These are phyloP conservation scores for Xerocomellus dryophilus DNA, from an alignment of 768 basidiomycete species.

Conservation along the genomic window DNA sequence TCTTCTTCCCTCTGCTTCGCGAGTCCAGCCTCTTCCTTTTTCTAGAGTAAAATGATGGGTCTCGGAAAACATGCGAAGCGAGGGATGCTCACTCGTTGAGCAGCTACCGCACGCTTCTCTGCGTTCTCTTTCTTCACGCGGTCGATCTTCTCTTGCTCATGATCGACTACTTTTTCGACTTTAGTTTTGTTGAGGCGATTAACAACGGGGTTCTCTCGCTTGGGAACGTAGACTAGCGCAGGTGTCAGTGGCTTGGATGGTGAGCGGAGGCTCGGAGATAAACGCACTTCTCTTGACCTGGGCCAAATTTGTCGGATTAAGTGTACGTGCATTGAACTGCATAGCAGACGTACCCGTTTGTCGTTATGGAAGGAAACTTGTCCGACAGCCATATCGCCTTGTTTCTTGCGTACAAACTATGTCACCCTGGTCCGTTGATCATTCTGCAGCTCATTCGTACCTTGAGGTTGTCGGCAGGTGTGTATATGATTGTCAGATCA, in stretches of 20 bases:
- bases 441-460: slow-evolving; percentile 37
- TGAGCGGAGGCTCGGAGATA: neutral
- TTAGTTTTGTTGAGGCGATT: slow-evolving; percentile 96
- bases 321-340: neutral
- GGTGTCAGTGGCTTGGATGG: neutral
- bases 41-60: slow-evolving; percentile 40
- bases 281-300: slow-evolving; percentile 76
- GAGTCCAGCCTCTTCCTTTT: slow-evolving; percentile 74
- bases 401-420: slow-evolving; percentile 59
- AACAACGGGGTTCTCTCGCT: slow-evolving; percentile 84
- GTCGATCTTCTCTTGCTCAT: slow-evolving; percentile 84
- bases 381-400: slow-evolving; percentile 95
- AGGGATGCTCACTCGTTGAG: slow-evolving; percentile 54
- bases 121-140: slow-evolving; percentile 76
- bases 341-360: slow-evolving; percentile 55
- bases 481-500: slow-evolving; percentile 90
- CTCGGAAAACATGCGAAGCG: neutral
- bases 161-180: slow-evolving; percentile 77
- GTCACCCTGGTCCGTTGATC: neutral
- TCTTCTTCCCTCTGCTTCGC: slow-evolving; percentile 77
- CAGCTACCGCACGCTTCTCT: slow-evolving; percentile 55
- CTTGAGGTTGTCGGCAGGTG: slow-evolving; percentile 89
- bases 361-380: slow-evolving; percentile 94
- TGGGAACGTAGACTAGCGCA: slow-evolving; percentile 63
- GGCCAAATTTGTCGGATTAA: neutral